Base-by-base conservation (phyloP, 1,284 basidiomycete genomes). In the Puccinia novopanici region DNA sequence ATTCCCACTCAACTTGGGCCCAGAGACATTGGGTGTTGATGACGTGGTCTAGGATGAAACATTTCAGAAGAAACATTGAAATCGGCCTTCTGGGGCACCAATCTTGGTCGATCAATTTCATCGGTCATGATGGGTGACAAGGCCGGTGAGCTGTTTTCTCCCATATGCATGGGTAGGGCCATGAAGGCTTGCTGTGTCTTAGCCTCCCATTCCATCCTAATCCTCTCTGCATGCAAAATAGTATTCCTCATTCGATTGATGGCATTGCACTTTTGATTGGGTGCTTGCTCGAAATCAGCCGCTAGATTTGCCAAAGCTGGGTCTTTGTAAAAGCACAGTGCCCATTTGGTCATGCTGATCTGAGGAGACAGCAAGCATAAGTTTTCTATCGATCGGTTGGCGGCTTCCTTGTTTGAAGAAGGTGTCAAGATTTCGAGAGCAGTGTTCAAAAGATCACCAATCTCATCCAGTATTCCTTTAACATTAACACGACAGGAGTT, bases 381-480 rank as follows among this genome's bases (percentile, higher is more conserved):
- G 70, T 94, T 90, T 84, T 96, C 95, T 82, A 98, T 94, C 0
- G 95, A 94, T 81, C 94, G 90, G 83, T 92, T 91, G 5, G 91
- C 89, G 85, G 94, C 92, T 81, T 97, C 95, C 80, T 98, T 95
- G 85, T 93, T 93, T 59, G 95, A 89, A 0, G 92, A 90, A 0
- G 97, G 97, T 59, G 94, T 90, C 34, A 94, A 91, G 67, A 99
- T 91, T 84, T 95, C 92, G 22, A 90, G 87, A 0, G 93, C 92
- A 6, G 91, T 88, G 83, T 91, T 90, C 27, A 98, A 87, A 79
- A 96, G 91, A 78, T 95, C 92, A 81, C 95, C 91, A 30, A 96
- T 89, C 83, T 93, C 91, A 83, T 95, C 92, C 75, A 99, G 87
- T 27, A n/a, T n/a, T n/a, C n/a, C n/a, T n/a, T n/a, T n/a, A n/a